These are phyloP conservation scores for Wickerhamiella sergipiensis DNA, from an alignment of 805 yeast genomes.

Conservation along the genomic window DNA sequence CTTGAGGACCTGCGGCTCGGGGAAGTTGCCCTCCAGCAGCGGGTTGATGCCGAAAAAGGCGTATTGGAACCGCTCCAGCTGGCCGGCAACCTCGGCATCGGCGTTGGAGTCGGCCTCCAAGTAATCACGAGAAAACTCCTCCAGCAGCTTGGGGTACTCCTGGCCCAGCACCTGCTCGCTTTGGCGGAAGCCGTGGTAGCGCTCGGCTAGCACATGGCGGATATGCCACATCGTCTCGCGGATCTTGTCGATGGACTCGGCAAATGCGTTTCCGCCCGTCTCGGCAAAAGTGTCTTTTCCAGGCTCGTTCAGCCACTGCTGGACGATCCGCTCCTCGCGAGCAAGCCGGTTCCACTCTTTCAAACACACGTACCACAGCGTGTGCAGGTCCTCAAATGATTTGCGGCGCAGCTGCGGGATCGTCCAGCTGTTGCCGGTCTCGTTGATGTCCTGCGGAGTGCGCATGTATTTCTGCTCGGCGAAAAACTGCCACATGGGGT, in stretches of 20 bases:
- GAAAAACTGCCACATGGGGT: conserved; percentile 94
- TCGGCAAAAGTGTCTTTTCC: conserved; percentile 11
- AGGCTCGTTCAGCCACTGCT: conserved; percentile 20
- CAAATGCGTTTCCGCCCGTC: conserved; percentile 17
- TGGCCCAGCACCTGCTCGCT: conserved; percentile 32
- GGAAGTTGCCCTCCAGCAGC: conserved; percentile 42
- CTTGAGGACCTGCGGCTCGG: conserved; percentile 44
- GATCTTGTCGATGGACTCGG: conserved; percentile 30
- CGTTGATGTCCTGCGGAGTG: conserved; percentile 32
- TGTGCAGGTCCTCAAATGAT: conserved; percentile 81
- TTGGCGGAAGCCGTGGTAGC: conserved; percentile 56
- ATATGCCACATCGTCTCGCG: conserved; percentile 62
- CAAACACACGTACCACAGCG: conserved; percentile 76
- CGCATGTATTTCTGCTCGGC: conserved; percentile 48
- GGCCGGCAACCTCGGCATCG: conserved; percentile 49
- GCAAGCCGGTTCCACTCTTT: conserved; percentile 69
- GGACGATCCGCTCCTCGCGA: conserved; percentile 56
- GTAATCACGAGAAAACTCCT: conserved; percentile 46
- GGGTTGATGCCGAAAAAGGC: conserved; percentile 79
- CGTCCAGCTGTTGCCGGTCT: conserved; percentile 61
- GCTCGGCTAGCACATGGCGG: conserved; percentile 75
- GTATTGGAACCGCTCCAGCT: conserved; percentile 62
- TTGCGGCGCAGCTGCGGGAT: conserved; percentile 81
- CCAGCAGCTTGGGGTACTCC: conserved; percentile 35
- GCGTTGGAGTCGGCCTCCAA: conserved; percentile 39